Conservation (phyloP, 495 filamentous ascomycete genomes). For the Lophiostoma macrostomum region DNA sequence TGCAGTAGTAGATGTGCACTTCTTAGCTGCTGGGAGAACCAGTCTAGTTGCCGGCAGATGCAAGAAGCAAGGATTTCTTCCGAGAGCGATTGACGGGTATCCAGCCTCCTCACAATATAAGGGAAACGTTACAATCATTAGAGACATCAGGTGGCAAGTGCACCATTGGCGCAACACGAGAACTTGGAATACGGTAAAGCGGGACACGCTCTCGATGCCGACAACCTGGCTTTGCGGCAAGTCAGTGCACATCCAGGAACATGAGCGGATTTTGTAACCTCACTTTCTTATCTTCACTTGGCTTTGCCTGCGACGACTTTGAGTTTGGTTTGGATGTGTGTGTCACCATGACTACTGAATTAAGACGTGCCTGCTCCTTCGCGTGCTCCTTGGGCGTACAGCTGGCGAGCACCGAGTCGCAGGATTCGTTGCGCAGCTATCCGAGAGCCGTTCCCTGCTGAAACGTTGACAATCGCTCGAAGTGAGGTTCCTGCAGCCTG, state of each 20-base stretch:
- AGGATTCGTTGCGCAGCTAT: slow-evolving; percentile 8
- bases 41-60: slow-evolving; percentile 2
- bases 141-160: slow-evolving; percentile 26
- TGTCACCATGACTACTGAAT: slow-evolving; percentile 13
- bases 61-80: slow-evolving; percentile 25
- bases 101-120: slow-evolving; percentile 12
- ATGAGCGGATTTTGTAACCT: not conserved
- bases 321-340: slow-evolving; percentile 6
- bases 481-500: not conserved
- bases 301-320: slow-evolving; percentile 11
- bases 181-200: not conserved
- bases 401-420: slow-evolving; percentile 17
- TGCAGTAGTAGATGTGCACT: slow-evolving; percentile 3
- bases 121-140: slow-evolving; percentile 25
- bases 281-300: not conserved
- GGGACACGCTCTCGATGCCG: not conserved
- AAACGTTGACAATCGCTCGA: slow-evolving; percentile 12
- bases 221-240: slow-evolving; percentile 1
- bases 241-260: not conserved
- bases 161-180: slow-evolving; percentile 8
- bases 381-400: slow-evolving; percentile 27
- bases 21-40: not conserved
- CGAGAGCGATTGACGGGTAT: not conserved
- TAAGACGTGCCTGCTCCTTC: slow-evolving; percentile 15
- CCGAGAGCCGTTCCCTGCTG: slow-evolving; percentile 14